Conservation (phyloP, 139 green algal genomes). For the Picochlorum sp. region DNA sequence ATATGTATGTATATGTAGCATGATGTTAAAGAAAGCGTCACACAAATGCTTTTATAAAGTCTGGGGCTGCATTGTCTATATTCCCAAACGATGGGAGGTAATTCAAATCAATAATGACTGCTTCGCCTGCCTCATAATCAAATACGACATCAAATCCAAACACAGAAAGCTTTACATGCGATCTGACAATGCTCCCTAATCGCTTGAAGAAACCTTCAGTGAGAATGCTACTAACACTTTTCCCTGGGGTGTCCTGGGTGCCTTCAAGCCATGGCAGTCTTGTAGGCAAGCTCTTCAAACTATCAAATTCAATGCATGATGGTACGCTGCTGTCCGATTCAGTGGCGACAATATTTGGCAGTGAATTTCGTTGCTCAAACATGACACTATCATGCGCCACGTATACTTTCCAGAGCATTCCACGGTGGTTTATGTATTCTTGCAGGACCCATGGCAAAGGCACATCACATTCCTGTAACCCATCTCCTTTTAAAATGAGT, state of each 20-base stretch:
- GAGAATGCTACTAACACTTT: constrained; percentile 4
- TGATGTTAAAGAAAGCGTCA: not conserved
- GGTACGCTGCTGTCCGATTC: constrained; percentile 8
- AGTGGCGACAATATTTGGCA: constrained; percentile 17
- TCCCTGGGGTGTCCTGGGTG: not conserved
- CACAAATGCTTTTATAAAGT: constrained; percentile 12
- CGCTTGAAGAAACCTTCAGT: constrained; percentile 22
- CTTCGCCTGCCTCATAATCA: constrained; percentile 19
- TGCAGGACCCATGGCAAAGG: constrained; percentile 55
- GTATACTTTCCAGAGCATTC: constrained; percentile 68
- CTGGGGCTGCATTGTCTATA: constrained; percentile 22
- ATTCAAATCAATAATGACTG: constrained; percentile 59
- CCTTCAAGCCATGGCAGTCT: constrained; percentile 27
- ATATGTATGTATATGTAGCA: too few species aligned
- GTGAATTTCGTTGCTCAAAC: constrained; percentile 34
- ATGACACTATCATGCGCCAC: constrained; percentile 56
- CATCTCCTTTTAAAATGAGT: constrained; percentile 31
- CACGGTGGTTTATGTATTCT: constrained; percentile 75
- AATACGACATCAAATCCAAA: constrained; percentile 68
- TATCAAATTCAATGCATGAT: constrained; percentile 46
- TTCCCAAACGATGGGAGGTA: constrained; percentile 63
- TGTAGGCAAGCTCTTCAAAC: constrained; percentile 48
- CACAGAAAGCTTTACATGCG: constrained; percentile 45
- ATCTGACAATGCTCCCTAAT: constrained; percentile 29
- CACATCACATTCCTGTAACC: constrained; percentile 22